A percentile compares a stretch with the other conserved stretches of the same genome.
Evolutionary conservation across 2,329 filamentous ascomycete genomes (phyloP).

Genomic region (Scedosporium minutisporum): DNA sequence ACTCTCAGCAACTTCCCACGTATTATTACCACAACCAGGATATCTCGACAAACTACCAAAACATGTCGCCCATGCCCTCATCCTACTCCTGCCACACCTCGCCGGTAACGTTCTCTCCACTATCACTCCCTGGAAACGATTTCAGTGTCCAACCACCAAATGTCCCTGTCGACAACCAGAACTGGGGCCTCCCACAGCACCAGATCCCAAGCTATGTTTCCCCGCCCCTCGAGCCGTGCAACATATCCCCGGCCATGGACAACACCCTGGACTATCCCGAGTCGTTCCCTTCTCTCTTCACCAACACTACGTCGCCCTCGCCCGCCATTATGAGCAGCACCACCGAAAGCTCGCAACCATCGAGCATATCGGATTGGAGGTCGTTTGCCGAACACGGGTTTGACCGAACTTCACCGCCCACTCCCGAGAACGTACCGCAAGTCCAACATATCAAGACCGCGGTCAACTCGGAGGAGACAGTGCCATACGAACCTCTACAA

Average conservation of each 20-base stretch:
- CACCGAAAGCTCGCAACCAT: not conserved
- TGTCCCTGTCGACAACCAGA: slow-evolving; percentile 21
- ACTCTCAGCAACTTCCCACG: slow-evolving; percentile 23
- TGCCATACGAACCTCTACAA: slow-evolving; percentile 39
- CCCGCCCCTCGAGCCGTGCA: slow-evolving; percentile 7
- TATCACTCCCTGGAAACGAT: slow-evolving; percentile 35
- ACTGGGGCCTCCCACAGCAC: slow-evolving; percentile 24
- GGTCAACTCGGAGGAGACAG: slow-evolving; percentile 36
- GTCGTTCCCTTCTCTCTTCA: slow-evolving; percentile 19
- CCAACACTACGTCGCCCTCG: slow-evolving; percentile 8
- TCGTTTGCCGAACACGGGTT: slow-evolving; percentile 34
- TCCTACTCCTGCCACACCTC: slow-evolving; percentile 51
- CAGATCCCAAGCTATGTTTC: slow-evolving; percentile 17
- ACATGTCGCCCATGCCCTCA: slow-evolving; percentile 41
- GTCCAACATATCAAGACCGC: slow-evolving; percentile 38
- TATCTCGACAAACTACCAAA: slow-evolving; percentile 28
- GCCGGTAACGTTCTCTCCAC: slow-evolving; percentile 44
- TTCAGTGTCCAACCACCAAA: slow-evolving; percentile 27
- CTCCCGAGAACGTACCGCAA: slow-evolving; percentile 47
- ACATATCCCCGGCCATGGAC: slow-evolving; percentile 10
- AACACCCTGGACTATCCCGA: slow-evolving; percentile 19
- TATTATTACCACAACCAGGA: slow-evolving; percentile 33
- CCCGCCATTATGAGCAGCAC: slow-evolving; percentile 13
- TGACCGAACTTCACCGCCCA: slow-evolving; percentile 44
- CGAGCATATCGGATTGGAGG: slow-evolving; percentile 27